Conservation (phyloP, 768 basidiomycete species). For the Podaxis sp. region DNA sequence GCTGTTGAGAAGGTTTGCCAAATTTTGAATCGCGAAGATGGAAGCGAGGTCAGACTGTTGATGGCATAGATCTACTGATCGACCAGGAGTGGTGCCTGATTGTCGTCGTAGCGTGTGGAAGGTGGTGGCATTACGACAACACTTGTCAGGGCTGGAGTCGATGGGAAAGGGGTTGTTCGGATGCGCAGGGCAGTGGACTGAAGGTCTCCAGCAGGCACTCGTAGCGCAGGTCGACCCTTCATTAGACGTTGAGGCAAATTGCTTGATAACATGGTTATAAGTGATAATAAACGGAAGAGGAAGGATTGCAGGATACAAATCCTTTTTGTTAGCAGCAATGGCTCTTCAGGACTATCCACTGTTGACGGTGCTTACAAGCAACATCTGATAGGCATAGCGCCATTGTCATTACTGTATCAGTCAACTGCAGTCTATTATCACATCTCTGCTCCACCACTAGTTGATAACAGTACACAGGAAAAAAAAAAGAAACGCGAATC, state of each 20-base stretch:
- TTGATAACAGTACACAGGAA: too few species aligned
- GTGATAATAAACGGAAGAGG: neutral
- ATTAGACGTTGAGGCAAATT: neutral
- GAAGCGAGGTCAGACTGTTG: neutral
- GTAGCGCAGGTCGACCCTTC: neutral
- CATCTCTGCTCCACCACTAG: too few species aligned
- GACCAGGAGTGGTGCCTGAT: too few species aligned
- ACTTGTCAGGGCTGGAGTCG: neutral
- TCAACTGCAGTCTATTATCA: too few species aligned
- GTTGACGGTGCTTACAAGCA: too few species aligned
- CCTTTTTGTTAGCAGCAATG: too few species aligned
- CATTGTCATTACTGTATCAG: too few species aligned
- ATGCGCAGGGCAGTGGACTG: neutral
- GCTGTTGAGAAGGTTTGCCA: neutral
- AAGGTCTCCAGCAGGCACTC: neutral
- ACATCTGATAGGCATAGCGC: too few species aligned
- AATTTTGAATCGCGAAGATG: neutral
- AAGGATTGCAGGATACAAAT: neutral
- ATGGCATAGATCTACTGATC: too few species aligned
- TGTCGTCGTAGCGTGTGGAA: neutral
- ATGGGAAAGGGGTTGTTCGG: neutral
- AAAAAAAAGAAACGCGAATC: too few species aligned
- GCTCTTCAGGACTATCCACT: too few species aligned
- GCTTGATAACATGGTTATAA: neutral
- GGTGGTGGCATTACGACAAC: neutral